Evolutionary conservation across 257 asterid species (phyloP), one percentile per base, ranked within the genome.

Genomic region (Anisodus tanguticus): DNA sequence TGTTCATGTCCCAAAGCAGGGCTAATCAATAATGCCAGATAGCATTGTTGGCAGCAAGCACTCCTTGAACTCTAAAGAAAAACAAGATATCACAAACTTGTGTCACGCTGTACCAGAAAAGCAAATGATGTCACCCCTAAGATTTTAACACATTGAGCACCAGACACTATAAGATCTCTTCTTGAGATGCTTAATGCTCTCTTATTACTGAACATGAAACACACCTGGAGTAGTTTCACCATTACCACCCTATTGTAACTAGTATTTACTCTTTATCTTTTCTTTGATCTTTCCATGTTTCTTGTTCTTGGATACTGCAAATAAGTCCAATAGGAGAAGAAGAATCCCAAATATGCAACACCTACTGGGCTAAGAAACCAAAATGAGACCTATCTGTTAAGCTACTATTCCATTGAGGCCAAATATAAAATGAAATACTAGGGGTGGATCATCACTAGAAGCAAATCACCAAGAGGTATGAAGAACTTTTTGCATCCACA

Each of bases 31-130:
- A 2, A 66, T 35, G 72, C 43, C 45, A 31, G 19, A 66, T 31
- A 3, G 5, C 4, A 66, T 35, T 17, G 17, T n/a, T 10, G 79
- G 57, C 79, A 71, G 37, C 37, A 71, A 71, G 37, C 17, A 71
- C 57, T 4, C 2, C 5, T 51, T 71, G 79, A 71, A 17, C 55
- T 4, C 35, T 35, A 17, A 4, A 70, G 35, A 70, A 17, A 70
- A 70, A 70, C 55, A 70, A 70, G 79, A 69, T 70, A 43, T 70
- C 79, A 70, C 79, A 71, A n/a, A 71, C 16, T 71, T n/a, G 62
- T 55, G 62, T 0, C 62, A 55, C 19, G 0, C 19, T 57, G 19
- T 15, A 57, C 2, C 13, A 57, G 13, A 57, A 1, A 45, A 2
- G 37, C 0, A 0, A 71, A n/a, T 5, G 39, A 9, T 22, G 41